phyloP scores from a whole-genome alignment of 1,284 basidiomycete species.

The Xerocomus nothofagi region DNA sequence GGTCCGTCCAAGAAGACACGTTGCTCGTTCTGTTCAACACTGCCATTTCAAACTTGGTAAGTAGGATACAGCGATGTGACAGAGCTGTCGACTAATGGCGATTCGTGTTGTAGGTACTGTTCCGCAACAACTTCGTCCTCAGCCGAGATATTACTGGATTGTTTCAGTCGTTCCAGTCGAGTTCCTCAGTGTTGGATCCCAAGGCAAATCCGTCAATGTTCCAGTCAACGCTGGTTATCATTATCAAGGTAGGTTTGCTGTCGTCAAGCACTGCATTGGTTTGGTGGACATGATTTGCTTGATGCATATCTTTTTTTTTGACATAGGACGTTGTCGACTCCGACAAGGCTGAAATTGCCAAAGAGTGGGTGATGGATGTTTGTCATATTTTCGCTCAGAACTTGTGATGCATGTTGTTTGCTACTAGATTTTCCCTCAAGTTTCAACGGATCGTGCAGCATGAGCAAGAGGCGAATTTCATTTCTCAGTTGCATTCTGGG shows the following conservation, averaged over 20 bases:
- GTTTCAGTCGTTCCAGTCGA: constrained; percentile 66
- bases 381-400: not conserved
- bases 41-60: constrained; percentile 56
- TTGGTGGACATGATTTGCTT: not conserved
- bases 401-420: not conserved
- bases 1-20: constrained; percentile 63
- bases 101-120: constrained; percentile 46
- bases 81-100: not conserved
- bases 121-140: constrained; percentile 64
- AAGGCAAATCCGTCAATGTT: constrained; percentile 57
- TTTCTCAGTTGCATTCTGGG: constrained; percentile 54
- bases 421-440: constrained; percentile 49
- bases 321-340: constrained; percentile 59
- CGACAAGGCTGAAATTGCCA: constrained; percentile 55
- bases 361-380: constrained; percentile 42
- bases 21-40: constrained; percentile 64
- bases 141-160: constrained; percentile 58
- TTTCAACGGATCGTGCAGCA: constrained; percentile 57
- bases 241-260: constrained; percentile 50
- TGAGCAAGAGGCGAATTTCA: constrained; percentile 63
- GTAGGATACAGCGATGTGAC: not conserved
- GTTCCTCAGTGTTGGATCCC: constrained; percentile 58
- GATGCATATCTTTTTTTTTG: not conserved
- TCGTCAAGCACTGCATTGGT: rapidly evolving
- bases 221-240: constrained; percentile 57